These are phyloP conservation scores for Avena atlantica DNA, from an alignment of 176 grass and related monocot species.

Conservation along the genomic window DNA sequence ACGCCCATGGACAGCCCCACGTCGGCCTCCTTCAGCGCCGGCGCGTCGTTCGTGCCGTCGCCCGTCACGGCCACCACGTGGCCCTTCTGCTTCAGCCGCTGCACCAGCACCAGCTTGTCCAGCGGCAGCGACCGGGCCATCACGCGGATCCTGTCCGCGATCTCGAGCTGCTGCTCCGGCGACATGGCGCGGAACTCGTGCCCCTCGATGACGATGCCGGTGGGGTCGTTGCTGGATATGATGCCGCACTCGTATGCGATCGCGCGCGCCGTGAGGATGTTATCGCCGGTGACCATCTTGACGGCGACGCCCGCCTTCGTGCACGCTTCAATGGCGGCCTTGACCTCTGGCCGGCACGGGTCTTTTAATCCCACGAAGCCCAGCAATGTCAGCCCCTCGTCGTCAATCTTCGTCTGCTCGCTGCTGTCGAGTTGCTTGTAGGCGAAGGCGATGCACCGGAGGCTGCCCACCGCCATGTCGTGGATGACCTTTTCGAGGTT, in stretches of 20 bases:
- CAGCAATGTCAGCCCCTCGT: slow-evolving; percentile 58
- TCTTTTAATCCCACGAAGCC: slow-evolving; percentile 85
- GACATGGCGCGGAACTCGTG: slow-evolving; percentile 74
- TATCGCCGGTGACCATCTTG: slow-evolving; percentile 95
- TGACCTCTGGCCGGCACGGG: slow-evolving; percentile 79
- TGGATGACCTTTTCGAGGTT: slow-evolving; percentile 61
- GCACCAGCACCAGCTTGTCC: slow-evolving; percentile 78
- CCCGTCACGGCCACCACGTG: slow-evolving; percentile 86
- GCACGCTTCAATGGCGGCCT: slow-evolving; percentile 59
- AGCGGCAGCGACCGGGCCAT: slow-evolving; percentile 70
- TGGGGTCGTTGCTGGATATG: slow-evolving; percentile 10
- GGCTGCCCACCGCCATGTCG: slow-evolving; percentile 66
- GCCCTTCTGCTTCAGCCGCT: slow-evolving; percentile 76
- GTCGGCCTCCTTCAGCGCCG: slow-evolving; percentile 85
- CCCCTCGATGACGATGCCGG: slow-evolving; percentile 67
- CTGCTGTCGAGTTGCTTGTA: slow-evolving; percentile 47
- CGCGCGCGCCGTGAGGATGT: slow-evolving; percentile 74
- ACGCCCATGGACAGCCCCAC: slow-evolving; percentile 85
- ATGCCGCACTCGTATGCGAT: slow-evolving; percentile 87
- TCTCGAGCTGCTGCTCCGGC: slow-evolving; percentile 49
- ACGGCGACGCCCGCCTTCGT: slow-evolving; percentile 58
- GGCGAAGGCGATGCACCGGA: slow-evolving; percentile 82
- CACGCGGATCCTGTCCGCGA: slow-evolving; percentile 59
- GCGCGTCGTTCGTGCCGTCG: slow-evolving; percentile 83
- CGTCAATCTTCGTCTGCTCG: slow-evolving; percentile 47